Conservation (phyloP, 129 eudicot genomes). For the Scalesia atractyloides region DNA sequence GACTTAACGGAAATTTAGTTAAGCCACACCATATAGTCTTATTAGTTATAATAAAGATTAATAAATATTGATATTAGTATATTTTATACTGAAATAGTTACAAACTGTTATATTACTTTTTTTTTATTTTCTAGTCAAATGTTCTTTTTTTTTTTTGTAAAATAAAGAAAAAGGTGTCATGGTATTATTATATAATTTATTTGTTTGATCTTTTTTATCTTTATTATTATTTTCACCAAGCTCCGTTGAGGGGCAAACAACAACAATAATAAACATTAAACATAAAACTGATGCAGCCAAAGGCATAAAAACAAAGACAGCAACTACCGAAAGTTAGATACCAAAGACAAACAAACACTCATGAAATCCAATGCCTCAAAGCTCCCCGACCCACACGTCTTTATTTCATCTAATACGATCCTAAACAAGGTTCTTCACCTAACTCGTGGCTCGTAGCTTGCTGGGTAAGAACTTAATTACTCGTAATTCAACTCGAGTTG, state of each 20-base stretch:
- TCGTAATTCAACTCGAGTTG: background rate
- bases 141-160: too few relatives aligned
- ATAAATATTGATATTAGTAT: too few relatives aligned
- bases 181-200: background rate
- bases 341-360: conserved; percentile 2
- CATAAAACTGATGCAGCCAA: background rate
- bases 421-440: too few relatives aligned
- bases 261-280: background rate
- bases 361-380: conserved; percentile 1
- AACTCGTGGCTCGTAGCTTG: background rate
- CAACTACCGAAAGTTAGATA: too few relatives aligned
- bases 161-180: background rate
- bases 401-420: too few relatives aligned
- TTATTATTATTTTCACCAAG: too few relatives aligned
- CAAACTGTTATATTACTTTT: background rate
- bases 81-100: too few relatives aligned
- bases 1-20: too few relatives aligned
- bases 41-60: too few relatives aligned
- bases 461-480: too few relatives aligned
- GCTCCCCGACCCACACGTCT: background rate
- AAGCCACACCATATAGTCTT: too few relatives aligned
- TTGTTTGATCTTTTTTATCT: too few relatives aligned
- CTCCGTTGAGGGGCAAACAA: background rate
- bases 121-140: background rate
- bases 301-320: conserved; percentile 1